Evolutionary conservation across 805 yeast species (phyloP), one percentile per base, ranked within the genome.

Genomic region (Grigorovia jiainica): DNA sequence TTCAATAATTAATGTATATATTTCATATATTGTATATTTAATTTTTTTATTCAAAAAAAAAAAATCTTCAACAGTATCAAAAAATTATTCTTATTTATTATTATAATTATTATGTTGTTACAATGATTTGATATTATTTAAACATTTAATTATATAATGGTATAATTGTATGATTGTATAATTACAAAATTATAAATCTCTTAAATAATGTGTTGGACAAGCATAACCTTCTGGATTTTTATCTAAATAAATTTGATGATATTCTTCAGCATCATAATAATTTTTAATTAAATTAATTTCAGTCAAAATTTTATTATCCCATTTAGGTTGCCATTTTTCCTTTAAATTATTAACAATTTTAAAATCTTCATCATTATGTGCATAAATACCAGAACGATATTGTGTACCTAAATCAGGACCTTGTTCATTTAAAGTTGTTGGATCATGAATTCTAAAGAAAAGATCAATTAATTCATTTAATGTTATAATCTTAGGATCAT

Each of bases 191-290:
- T 50, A 66, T 24, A 67, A 41, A 35, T 67, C 64, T 65, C 97
- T 79, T 42, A 85, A 59, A 51, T 73, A 87, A 57, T 90, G 97
- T 4, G 90, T 78, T 17, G 95, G 90, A 60, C 97, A 90, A 45
- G 83, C 85, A 61, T 89, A 87, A 5, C 97, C 97, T 4, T 66
- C 63, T 2, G 96, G 95, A 59, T 90, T 87, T 54, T 76, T 79
- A 43, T 72, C 71, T 53, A 90, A 68, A 60, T 92, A 90, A 47
- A 72, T 56, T 60, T 90, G 97, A 61, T 90, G 98, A 60, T 89
- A 90, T 30, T 79, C 89, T 63, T 90, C 98, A n/a, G 97, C 97
- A 57, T 89, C 96, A 68, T 79, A 82, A 71, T 85, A 92, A 45
- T 68, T 70, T 39, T 67, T 58, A 36, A 87, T 71, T 7, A 84